Evolutionary conservation across 2,329 filamentous ascomycete species (phyloP).

Genomic region (Fusarium pseudonygamai): DNA sequence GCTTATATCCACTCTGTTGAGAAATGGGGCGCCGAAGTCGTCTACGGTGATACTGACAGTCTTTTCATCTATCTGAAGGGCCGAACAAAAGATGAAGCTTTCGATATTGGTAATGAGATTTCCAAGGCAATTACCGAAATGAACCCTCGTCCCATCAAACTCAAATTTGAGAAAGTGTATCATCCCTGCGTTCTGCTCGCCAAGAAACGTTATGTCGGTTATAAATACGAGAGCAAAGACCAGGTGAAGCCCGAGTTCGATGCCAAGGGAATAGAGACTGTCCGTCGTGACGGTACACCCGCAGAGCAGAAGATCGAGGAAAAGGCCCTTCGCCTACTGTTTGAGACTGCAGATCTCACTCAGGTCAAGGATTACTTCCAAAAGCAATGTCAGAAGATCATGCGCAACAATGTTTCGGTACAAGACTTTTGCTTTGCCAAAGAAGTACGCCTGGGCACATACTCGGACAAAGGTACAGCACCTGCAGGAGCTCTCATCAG

Average conservation of each 20-base stretch:
- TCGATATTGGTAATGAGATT: slow-evolving; percentile 92
- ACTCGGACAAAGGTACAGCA: slow-evolving; percentile 77
- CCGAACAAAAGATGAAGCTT: slow-evolving; percentile 86
- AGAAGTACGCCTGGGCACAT: slow-evolving; percentile 90
- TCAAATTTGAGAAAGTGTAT: slow-evolving; percentile 99
- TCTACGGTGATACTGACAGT: slow-evolving; percentile 98
- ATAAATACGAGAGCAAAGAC: slow-evolving; percentile 86
- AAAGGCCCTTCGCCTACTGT: slow-evolving; percentile 86
- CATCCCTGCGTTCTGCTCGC: slow-evolving; percentile 92
- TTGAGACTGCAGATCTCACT: slow-evolving; percentile 88
- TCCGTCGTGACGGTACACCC: slow-evolving; percentile 91
- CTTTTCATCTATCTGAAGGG: slow-evolving; percentile 91
- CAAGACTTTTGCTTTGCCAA: slow-evolving; percentile 97
- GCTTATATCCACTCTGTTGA: slow-evolving; percentile 89
- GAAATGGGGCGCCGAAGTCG: slow-evolving; percentile 93
- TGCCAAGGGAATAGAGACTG: slow-evolving; percentile 98
- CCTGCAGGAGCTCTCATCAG: slow-evolving; percentile 92
- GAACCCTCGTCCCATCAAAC: slow-evolving; percentile 91
- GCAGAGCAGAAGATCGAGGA: slow-evolving; percentile 98
- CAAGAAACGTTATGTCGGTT: slow-evolving; percentile 98
- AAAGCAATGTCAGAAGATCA: slow-evolving; percentile 88
- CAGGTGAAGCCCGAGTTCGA: slow-evolving; percentile 90
- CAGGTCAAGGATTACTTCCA: slow-evolving; percentile 92
- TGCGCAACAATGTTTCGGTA: slow-evolving; percentile 85
- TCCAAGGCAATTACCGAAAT: slow-evolving; percentile 85